Conservation (phyloP, 23 red algal species). For the Gracilaria caudata region DNA sequence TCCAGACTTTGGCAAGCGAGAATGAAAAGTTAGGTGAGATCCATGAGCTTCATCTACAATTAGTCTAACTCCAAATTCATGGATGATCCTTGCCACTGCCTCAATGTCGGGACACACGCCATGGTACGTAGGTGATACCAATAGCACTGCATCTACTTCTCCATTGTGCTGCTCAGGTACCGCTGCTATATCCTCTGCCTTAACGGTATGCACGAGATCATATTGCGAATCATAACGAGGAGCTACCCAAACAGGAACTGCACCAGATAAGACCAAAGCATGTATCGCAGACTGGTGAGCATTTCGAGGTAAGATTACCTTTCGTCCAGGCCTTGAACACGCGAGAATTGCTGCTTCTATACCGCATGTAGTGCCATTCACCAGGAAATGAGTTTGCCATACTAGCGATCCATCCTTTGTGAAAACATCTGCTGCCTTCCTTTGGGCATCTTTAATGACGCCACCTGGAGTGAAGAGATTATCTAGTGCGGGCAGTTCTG, state of each 20-base stretch:
- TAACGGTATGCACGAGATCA: constrained; percentile 61
- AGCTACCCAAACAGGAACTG: constrained; percentile 74
- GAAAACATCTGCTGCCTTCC: constrained; percentile 71
- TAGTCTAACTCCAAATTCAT: constrained; percentile 42
- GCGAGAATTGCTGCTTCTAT: constrained; percentile 85
- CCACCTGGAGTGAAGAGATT: constrained; percentile 81
- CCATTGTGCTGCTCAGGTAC: constrained; percentile 37
- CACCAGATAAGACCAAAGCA: constrained; percentile 79
- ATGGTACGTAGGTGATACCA: constrained; percentile 94
- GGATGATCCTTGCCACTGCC: constrained; percentile 63
- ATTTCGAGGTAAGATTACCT: constrained; percentile 84
- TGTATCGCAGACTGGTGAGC: constrained; percentile 86
- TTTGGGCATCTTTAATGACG: constrained; percentile 72
- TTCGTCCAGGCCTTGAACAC: constrained; percentile 41
- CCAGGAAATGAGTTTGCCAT: constrained; percentile 81
- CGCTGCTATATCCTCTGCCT: constrained; percentile 8
- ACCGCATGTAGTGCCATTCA: constrained; percentile 91
- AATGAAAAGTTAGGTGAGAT: constrained; percentile 82
- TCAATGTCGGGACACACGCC: constrained; percentile 74
- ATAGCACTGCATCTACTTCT: constrained; percentile 80
- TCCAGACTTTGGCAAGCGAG: constrained; percentile 64
- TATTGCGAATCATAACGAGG: constrained; percentile 63
- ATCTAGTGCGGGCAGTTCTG: constrained; percentile 90
- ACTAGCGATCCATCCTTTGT: constrained; percentile 20
- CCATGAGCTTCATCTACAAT: constrained; percentile 99